Conservation (phyloP, 2,329 filamentous ascomycete species). For the Dendrostoma leiphaemia region DNA sequence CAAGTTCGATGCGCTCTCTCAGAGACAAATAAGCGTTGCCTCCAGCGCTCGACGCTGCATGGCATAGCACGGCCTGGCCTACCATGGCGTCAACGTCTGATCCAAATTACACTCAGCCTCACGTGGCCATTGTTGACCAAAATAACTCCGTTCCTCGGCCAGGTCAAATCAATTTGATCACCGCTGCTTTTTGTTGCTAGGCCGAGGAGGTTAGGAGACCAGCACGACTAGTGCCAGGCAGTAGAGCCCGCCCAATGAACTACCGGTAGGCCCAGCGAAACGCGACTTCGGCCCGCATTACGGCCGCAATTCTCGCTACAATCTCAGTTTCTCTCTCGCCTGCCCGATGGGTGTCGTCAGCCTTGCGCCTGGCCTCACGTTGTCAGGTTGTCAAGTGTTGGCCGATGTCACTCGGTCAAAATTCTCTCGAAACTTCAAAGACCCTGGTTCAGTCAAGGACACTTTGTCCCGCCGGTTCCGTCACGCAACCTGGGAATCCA, state of each 20-base stretch:
- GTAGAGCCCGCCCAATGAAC: neutral
- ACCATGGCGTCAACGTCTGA: too few relatives aligned
- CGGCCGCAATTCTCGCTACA: conserved; percentile 18
- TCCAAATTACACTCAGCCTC: neutral
- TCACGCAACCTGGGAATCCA: conserved; percentile 17
- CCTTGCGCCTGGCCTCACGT: conserved; percentile 12
- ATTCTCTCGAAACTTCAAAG: neutral
- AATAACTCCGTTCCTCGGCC: too few relatives aligned
- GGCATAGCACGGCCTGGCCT: too few relatives aligned
- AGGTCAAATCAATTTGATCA: neutral
- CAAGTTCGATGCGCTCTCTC: too few relatives aligned
- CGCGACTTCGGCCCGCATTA: conserved; percentile 10
- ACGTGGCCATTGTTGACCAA: neutral
- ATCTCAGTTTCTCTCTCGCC: neutral
- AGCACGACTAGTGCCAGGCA: too few relatives aligned
- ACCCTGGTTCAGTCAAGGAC: conserved; percentile 9
- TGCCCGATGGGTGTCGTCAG: neutral
- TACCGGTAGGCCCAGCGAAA: neutral
- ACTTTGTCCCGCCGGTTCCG: conserved; percentile 1
- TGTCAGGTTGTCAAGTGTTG: conserved; percentile 3
- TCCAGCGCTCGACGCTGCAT: too few relatives aligned
- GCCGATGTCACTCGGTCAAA: neutral
- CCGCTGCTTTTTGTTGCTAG: neutral
- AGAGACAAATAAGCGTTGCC: too few relatives aligned
- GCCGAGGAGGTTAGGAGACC: too few relatives aligned